phyloP scores from a whole-genome alignment of 768 basidiomycete genomes.

The Galerina sulciceps region DNA sequence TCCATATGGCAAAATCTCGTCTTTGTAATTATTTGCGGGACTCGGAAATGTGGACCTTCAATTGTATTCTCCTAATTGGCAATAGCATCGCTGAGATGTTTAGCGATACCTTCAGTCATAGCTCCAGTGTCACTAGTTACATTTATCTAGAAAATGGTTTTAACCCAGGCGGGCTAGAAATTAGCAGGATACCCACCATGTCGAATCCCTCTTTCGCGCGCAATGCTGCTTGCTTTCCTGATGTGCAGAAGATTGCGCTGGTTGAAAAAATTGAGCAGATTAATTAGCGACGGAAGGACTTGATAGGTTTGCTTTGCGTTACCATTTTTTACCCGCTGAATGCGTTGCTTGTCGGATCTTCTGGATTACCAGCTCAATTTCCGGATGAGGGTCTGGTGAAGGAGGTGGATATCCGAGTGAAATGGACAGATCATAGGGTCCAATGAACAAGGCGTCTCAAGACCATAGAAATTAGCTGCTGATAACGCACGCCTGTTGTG shows the following conservation, averaged over 20 bases:
- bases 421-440: slow-evolving; percentile 72
- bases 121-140: slow-evolving; percentile 49
- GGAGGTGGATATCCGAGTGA: slow-evolving; percentile 63
- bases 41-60: not conserved
- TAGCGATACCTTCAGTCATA: slow-evolving; percentile 38
- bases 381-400: slow-evolving; percentile 65
- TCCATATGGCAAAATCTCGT: too few species aligned
- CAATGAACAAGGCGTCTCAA: slow-evolving; percentile 57
- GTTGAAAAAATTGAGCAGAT: not conserved
- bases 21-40: not conserved
- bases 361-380: slow-evolving; percentile 65
- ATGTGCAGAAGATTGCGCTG: slow-evolving; percentile 32
- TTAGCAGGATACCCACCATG: slow-evolving; percentile 22
- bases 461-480: slow-evolving; percentile 23
- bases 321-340: slow-evolving; percentile 69
- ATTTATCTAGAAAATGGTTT: slow-evolving; percentile 43
- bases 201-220: slow-evolving; percentile 33
- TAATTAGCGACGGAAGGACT: not conserved
- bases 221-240: slow-evolving; percentile 28
- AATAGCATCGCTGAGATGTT: slow-evolving; percentile 27
- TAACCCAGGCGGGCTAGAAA: not conserved
- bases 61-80: not conserved
- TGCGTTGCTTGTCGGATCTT: slow-evolving; percentile 54
- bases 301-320: not conserved
- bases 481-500: not conserved